Evolutionary conservation across 495 filamentous ascomycete genomes (phyloP).

Genomic region (Podospora fimiseda): DNA sequence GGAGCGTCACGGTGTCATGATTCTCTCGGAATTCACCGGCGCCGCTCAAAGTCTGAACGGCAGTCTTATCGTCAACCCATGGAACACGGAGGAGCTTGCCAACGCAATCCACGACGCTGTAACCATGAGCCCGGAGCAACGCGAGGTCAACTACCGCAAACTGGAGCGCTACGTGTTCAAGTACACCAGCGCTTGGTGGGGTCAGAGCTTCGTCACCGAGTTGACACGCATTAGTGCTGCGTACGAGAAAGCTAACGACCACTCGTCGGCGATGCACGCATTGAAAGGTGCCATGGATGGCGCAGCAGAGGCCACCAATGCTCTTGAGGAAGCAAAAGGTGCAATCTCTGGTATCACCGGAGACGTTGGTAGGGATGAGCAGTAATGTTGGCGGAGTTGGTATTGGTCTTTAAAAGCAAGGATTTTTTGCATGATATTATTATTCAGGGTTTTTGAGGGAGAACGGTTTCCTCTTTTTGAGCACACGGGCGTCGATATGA

Average conservation of each 20-base stretch:
- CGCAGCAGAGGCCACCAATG: constrained; percentile 14
- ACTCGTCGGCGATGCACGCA: constrained; percentile 1
- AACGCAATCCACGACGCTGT: constrained; percentile 79
- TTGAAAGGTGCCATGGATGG: constrained; percentile 10
- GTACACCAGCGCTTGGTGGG: constrained; percentile 97
- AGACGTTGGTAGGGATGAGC: constrained; percentile 6
- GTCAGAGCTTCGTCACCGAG: constrained; percentile 86
- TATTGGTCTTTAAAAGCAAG: background rate
- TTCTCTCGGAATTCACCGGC: constrained; percentile 88
- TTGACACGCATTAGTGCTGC: constrained; percentile 51
- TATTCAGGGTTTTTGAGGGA: background rate
- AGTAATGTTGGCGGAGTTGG: background rate
- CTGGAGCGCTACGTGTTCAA: constrained; percentile 79
- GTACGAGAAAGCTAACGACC: constrained; percentile 10
- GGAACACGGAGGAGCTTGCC: constrained; percentile 83
- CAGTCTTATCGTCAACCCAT: constrained; percentile 82
- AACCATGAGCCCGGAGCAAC: constrained; percentile 77
- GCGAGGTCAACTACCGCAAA: constrained; percentile 73
- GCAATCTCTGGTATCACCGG: constrained; percentile 1
- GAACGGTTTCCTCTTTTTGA: background rate
- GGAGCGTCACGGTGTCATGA: constrained; percentile 77
- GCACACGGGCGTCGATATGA: background rate
- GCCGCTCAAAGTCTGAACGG: constrained; percentile 84
- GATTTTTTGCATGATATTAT: background rate
- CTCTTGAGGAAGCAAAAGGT: constrained; percentile 13